phyloP scores from a whole-genome alignment of 192 early-diverging fungal genomes.

The Coemansia brasiliensis region DNA sequence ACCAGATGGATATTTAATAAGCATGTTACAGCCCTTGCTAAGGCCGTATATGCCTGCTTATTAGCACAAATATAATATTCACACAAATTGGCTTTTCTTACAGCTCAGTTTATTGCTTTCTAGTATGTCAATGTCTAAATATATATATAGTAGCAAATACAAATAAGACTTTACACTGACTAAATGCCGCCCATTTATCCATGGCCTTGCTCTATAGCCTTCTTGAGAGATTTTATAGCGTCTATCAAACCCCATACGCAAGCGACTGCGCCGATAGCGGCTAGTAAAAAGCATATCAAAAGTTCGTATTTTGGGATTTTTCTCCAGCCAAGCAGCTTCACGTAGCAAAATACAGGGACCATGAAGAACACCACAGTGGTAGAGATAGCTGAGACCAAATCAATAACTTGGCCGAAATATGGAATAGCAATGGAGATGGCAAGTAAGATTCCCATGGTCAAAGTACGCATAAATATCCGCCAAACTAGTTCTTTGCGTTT shows the following conservation, averaged over 20 bases:
- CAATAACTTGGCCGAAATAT: slow-evolving; percentile 79
- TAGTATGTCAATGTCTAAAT: background rate
- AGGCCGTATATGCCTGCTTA: too few species aligned
- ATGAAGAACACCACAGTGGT: slow-evolving; percentile 83
- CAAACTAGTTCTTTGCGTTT: slow-evolving; percentile 57
- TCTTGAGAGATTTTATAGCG: slow-evolving; percentile 34
- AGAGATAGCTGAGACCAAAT: slow-evolving; percentile 75
- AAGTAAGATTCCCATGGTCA: slow-evolving; percentile 61
- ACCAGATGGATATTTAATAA: too few species aligned
- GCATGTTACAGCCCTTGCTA: too few species aligned
- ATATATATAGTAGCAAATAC: background rate
- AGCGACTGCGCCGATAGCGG: slow-evolving; percentile 32
- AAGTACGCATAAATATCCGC: slow-evolving; percentile 60
- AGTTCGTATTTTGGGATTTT: slow-evolving; percentile 46
- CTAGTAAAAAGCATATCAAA: slow-evolving; percentile 29
- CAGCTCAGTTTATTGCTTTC: too few species aligned
- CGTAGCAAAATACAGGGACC: slow-evolving; percentile 76
- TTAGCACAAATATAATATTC: too few species aligned
- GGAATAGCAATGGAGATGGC: slow-evolving; percentile 72
- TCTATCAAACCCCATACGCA: slow-evolving; percentile 53
- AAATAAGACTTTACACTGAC: background rate
- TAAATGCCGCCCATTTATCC: background rate
- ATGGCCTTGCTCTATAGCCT: slow-evolving; percentile 14
- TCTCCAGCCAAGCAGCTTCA: slow-evolving; percentile 69
- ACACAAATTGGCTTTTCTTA: too few species aligned